Percentiles rank a stretch among this genome's conserved stretches.
phyloP scores from a whole-genome alignment of 139 green algal genomes.

The Chlorella sp. region DNA sequence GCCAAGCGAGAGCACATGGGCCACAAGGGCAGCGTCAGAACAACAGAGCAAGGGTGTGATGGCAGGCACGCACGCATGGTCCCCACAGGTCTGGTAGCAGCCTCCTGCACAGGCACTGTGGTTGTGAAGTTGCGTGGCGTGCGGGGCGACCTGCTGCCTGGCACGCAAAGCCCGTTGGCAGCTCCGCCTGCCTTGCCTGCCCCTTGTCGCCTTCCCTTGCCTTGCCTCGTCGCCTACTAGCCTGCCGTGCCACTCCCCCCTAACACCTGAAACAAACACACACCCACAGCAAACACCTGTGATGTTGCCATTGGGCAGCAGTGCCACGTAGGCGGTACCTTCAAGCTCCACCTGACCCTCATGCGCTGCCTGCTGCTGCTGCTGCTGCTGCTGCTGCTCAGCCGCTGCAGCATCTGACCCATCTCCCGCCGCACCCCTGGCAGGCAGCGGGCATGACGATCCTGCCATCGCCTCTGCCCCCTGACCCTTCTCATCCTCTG shows the following conservation, averaged over 20 bases:
- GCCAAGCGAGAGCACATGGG: too few relatives aligned
- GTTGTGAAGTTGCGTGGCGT: too few relatives aligned
- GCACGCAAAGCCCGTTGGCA: too few relatives aligned
- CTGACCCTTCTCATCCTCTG: neutral
- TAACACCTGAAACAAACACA: too few relatives aligned
- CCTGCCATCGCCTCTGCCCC: neutral
- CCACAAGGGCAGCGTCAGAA: too few relatives aligned
- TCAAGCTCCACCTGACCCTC: neutral
- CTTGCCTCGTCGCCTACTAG: neutral
- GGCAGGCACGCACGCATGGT: neutral
- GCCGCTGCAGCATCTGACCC: neutral
- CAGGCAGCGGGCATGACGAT: neutral
- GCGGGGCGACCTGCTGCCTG: too few relatives aligned
- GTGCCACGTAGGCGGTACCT: conserved; percentile 15
- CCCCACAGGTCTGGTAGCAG: neutral
- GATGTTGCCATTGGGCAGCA: conserved; percentile 24
- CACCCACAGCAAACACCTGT: neutral
- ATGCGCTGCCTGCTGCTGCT: neutral
- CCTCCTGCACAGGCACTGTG: neutral
- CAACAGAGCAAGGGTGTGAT: neutral
- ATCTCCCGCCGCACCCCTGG: neutral
- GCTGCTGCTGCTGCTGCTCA: neutral
- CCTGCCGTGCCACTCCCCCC: neutral
- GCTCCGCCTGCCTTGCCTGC: too few relatives aligned
- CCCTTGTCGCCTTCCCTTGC: too few relatives aligned